Base-by-base conservation (phyloP, 805 yeast genomes). In the Barnettozyma populi region DNA sequence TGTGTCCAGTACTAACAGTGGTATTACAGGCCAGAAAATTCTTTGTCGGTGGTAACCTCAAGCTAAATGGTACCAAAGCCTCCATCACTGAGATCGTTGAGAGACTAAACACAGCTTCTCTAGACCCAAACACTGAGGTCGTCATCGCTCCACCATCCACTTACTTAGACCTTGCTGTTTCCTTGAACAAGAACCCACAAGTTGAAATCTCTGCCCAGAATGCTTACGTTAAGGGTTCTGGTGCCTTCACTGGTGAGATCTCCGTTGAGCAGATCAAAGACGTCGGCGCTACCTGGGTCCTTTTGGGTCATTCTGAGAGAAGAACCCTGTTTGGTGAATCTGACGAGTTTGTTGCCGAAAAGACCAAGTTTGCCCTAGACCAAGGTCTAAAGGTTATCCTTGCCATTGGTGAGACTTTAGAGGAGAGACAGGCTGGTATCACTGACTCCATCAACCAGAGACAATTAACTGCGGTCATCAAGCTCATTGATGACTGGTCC, bases 11-110 rank as follows among this genome's bases (percentile, higher is more conserved):
- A 20, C 41, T 7, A 23, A 14, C 5, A 3, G 27, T 23, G 27
- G 4, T 10, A 10, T 4, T n/a, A 25, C 31, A 54, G 95, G 83
- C 95, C 69, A 86, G 96, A 74, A 80, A 78, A 72, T 94, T 92
- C 76, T 90, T 94, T 72, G 96, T 94, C 67, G 99, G 99, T 63
- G 99, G 99, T 66, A 94, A 94, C 90, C 92, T 94, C 82, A 94
- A 94, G 75, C 84, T 94, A 88, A 94, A 94, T 80, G 99, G 99
- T 68, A 75, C 95, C 67, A 84, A 83, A 73, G 80, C 78, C 62
- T 85, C 94, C 61, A 86, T 94, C 71, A 79, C 81, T 69, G 73
- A 80, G 60, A 90, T 94, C 66, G 84, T 92, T 54, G 90, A 82
- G 56, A 75, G 82, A 74, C 80, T 94, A 67, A 92, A 92, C 79